These are phyloP conservation scores for Exophiala sp. DNA, from an alignment of 2,329 filamentous ascomycete species.

Conservation along the genomic window DNA sequence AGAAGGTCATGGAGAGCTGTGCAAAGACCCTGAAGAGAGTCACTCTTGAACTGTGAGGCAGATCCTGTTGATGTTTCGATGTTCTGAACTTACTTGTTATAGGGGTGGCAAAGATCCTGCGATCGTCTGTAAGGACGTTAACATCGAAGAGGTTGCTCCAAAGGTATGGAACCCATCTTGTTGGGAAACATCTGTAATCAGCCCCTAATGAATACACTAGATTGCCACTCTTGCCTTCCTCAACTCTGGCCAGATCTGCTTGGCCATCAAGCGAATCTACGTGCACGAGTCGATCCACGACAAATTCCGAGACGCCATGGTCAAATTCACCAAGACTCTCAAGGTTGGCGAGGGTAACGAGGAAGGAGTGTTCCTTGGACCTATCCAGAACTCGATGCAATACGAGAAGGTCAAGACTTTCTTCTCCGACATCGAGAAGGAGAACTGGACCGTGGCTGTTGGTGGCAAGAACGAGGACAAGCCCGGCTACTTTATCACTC, in stretches of 20 bases:
- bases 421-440: conserved; percentile 54
- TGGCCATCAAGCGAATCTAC: conserved; percentile 56
- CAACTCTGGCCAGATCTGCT: conserved; percentile 58
- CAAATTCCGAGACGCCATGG: conserved; percentile 48
- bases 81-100: conserved; percentile 3
- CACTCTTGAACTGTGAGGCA: conserved; percentile 54
- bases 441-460: conserved; percentile 53
- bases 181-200: neutral
- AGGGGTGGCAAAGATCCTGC: conserved; percentile 58
- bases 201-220: neutral
- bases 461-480: conserved; percentile 45
- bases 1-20: conserved; percentile 57
- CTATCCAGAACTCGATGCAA: conserved; percentile 64
- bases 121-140: conserved; percentile 58
- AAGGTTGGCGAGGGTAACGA: conserved; percentile 35
- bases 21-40: conserved; percentile 58
- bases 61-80: neutral
- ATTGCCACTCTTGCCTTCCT: conserved; percentile 52
- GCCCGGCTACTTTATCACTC: conserved; percentile 53
- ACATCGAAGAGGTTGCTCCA: conserved; percentile 50
- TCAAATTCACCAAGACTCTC: conserved; percentile 35
- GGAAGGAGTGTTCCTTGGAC: conserved; percentile 54
- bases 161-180: conserved; percentile 31
- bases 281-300: conserved; percentile 56
- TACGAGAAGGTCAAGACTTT: conserved; percentile 59